Evolutionary conservation across 228 moss, liverwort and hornwort genomes (phyloP).

Genomic region (Sphagnum fallax): DNA sequence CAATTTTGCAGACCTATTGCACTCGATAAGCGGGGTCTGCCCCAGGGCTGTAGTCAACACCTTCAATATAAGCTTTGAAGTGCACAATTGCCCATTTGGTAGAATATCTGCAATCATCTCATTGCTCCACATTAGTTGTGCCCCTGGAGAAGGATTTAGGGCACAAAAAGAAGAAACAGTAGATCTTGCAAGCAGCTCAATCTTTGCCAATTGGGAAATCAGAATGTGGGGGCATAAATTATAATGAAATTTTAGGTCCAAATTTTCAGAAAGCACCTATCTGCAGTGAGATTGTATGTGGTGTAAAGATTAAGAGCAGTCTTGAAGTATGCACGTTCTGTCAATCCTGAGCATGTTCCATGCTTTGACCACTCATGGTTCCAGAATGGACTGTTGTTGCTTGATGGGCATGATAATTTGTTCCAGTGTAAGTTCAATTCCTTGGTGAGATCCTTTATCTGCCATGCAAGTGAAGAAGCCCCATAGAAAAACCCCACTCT

Average conservation of each 20-base stretch:
- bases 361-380: constrained; percentile 92
- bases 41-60: constrained; percentile 33
- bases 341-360: constrained; percentile 81
- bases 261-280: constrained; percentile 12
- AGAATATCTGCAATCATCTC: constrained; percentile 27
- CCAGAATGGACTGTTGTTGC: constrained; percentile 73
- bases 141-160: no score
- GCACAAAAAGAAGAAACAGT: no score
- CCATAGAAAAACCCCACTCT: no score
- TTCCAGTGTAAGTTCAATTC: constrained; percentile 66
- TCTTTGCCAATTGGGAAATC: background rate
- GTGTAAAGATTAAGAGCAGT: constrained; percentile 35
- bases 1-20: constrained; percentile 35
- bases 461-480: constrained; percentile 3
- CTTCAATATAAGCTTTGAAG: constrained; percentile 23
- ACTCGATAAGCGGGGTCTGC: constrained; percentile 46
- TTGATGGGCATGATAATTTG: constrained; percentile 76
- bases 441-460: constrained; percentile 61
- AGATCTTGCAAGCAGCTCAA: background rate
- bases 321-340: constrained; percentile 57
- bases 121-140: no score
- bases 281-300: constrained; percentile 51
- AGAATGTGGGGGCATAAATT: background rate
- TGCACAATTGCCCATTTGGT: constrained; percentile 32
- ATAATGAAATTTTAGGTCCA: no score